Evolutionary conservation across 306 rosid species (phyloP).

Genomic region (Prunus kanzakura): DNA sequence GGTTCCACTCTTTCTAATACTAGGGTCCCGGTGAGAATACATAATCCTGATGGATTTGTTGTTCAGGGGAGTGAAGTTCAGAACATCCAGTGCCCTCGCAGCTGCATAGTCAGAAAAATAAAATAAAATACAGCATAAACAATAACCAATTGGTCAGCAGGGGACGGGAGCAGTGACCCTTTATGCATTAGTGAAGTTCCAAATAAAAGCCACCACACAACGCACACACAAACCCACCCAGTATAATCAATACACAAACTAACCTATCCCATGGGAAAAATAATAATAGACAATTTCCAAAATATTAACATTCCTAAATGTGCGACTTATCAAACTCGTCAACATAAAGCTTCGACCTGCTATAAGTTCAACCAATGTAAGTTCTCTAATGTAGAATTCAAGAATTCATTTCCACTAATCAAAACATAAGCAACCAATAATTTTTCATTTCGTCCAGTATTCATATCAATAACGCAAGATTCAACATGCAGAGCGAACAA

Average conservation of each 20-base stretch:
- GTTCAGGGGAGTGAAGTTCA: constrained; percentile 64
- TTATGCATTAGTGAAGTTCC: background rate
- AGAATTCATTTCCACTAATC: background rate
- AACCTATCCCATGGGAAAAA: background rate
- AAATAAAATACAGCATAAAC: background rate
- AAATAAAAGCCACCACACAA: background rate
- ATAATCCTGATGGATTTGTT: constrained; percentile 53
- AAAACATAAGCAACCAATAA: background rate
- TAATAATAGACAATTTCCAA: background rate
- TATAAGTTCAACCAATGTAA: too few species aligned
- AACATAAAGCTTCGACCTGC: background rate
- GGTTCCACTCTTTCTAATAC: constrained; percentile 63
- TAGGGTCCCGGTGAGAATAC: constrained; percentile 75
- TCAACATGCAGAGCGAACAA: background rate
- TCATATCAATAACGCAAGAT: background rate
- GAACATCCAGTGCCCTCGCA: constrained; percentile 36
- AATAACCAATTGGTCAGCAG: too few species aligned
- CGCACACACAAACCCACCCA: background rate
- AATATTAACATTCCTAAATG: background rate
- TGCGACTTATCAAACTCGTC: background rate
- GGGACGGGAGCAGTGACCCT: too few species aligned
- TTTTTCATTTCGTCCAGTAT: background rate
- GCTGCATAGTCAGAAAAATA: constrained; percentile 4
- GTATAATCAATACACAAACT: background rate
- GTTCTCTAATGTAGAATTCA: background rate